Conservation (phyloP, 2,329 filamentous ascomycete species). For the Pseudogymnoascus sp. region DNA sequence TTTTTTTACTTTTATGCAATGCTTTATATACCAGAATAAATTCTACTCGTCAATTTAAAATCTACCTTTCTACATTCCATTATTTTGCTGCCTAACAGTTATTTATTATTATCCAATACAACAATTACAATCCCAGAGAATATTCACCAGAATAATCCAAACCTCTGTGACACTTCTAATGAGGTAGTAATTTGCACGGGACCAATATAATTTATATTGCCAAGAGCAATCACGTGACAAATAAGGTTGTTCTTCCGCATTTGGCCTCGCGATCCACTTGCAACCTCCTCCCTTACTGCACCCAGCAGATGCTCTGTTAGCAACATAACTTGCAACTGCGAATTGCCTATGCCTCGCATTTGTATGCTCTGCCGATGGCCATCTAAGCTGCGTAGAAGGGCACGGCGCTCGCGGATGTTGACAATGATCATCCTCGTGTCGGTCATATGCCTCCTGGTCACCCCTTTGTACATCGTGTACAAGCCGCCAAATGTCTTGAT, state of each 20-base stretch:
- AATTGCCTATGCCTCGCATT: constrained; percentile 4
- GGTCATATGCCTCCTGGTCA: constrained; percentile 1
- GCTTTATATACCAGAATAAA: no score
- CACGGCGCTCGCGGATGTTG: constrained; percentile 1
- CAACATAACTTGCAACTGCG: neutral
- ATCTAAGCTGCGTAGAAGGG: constrained; percentile 1
- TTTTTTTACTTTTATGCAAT: no score
- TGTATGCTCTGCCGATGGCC: constrained; percentile 6
- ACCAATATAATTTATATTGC: neutral
- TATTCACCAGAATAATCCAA: neutral
- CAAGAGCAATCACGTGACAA: neutral
- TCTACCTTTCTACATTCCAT: neutral
- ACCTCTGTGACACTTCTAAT: neutral
- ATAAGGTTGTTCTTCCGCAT: neutral
- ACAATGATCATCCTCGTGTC: neutral
- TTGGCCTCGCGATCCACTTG: neutral
- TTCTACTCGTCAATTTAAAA: neutral
- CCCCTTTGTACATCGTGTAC: constrained; percentile 59
- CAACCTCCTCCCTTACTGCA: neutral
- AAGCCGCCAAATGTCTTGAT: constrained; percentile 71
- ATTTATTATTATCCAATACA: neutral
- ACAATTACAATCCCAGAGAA: neutral
- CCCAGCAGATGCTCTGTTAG: neutral
- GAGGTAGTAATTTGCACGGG: neutral
- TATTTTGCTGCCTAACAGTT: neutral